A percentile compares a stretch with the other conserved stretches of the same genome.
Conservation (phyloP, 139 green algal genomes). For the Asterochloris sp. region DNA sequence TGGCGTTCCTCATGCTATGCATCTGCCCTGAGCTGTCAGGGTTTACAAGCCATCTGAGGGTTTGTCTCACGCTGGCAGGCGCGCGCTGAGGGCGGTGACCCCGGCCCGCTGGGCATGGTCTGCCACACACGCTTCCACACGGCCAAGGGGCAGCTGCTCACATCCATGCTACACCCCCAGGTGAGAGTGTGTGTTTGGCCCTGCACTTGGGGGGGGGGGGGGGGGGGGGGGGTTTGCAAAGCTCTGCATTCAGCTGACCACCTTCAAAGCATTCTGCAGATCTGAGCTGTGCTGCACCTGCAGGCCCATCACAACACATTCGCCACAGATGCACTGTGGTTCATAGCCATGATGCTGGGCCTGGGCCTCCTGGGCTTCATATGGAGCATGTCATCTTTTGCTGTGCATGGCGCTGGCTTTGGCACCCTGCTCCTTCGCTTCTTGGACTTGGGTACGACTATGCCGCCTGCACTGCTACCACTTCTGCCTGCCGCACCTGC, state of each 20-base stretch:
- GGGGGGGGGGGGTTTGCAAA: too few relatives aligned
- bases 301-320: conserved; percentile 46
- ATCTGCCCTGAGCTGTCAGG: not conserved
- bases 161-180: conserved; percentile 48
- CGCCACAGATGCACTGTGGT: conserved; percentile 51
- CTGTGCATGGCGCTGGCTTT: not conserved
- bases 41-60: not conserved
- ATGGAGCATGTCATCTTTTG: not conserved
- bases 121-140: conserved; percentile 60
- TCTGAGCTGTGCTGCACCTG: conserved; percentile 19
- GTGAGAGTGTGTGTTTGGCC: not conserved
- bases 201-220: too few relatives aligned
- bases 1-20: not conserved
- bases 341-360: conserved; percentile 36
- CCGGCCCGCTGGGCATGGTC: conserved; percentile 52
- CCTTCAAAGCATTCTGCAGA: not conserved
- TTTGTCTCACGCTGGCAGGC: not conserved
- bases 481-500: too few relatives aligned
- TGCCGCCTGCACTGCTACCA: too few relatives aligned
- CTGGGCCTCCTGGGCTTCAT: not conserved
- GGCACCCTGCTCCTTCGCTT: conserved; percentile 26
- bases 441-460: conserved; percentile 51
- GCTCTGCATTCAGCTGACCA: not conserved
- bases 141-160: conserved; percentile 71
- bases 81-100: not conserved